phyloP scores from a whole-genome alignment of 2,329 filamentous ascomycete genomes.

The Penicillium sp. region DNA sequence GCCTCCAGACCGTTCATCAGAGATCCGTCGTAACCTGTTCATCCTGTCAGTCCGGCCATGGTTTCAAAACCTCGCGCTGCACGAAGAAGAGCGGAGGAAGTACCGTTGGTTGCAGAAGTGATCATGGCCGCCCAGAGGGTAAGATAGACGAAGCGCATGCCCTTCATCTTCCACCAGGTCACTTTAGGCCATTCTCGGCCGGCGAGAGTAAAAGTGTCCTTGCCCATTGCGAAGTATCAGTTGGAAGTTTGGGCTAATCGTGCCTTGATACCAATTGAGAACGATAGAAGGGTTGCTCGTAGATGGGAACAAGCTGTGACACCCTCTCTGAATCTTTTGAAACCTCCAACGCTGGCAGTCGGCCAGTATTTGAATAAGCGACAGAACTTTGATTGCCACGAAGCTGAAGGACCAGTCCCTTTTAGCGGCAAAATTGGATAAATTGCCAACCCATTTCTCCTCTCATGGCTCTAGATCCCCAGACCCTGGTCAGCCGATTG shows the following conservation, averaged over 20 bases:
- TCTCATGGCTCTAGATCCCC: not conserved
- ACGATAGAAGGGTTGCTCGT: not conserved
- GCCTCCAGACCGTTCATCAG: constrained; percentile 53
- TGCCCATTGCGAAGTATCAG: constrained; percentile 16
- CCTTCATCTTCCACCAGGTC: constrained; percentile 27
- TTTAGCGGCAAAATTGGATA: constrained; percentile 9
- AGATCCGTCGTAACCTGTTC: constrained; percentile 46
- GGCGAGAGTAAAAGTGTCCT: constrained; percentile 23
- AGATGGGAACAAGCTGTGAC: not conserved
- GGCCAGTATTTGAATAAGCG: not conserved
- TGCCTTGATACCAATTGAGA: not conserved
- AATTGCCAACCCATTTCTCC: not conserved
- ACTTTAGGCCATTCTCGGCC: constrained; percentile 26
- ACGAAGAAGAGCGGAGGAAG: not conserved
- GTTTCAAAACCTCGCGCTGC: too few species aligned
- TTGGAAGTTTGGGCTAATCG: too few species aligned
- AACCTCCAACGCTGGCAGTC: not conserved
- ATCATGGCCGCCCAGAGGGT: constrained; percentile 27
- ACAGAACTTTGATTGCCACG: not conserved
- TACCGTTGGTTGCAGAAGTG: constrained; percentile 26
- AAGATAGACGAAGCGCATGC: constrained; percentile 26
- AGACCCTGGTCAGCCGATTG: not conserved
- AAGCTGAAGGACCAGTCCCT: not conserved
- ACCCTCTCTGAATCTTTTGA: not conserved
- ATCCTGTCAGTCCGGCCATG: not conserved